A percentile compares a stretch with the other conserved stretches of the same genome.
Conservation (phyloP, 768 basidiomycete genomes). For the Clavaria fumosa region DNA sequence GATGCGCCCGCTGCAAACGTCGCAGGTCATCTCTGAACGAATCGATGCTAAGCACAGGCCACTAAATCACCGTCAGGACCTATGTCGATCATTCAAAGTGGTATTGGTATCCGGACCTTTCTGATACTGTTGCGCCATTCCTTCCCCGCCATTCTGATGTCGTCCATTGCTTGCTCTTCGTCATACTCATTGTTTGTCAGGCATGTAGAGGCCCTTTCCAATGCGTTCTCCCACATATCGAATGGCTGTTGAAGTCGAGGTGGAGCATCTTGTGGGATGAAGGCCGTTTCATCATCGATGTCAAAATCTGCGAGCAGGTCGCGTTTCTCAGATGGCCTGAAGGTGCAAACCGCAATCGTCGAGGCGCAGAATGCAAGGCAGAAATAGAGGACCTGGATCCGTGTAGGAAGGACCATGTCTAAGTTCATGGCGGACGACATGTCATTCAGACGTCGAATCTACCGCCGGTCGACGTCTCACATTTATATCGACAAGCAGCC, state of each 20-base stretch:
- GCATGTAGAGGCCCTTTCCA: slow-evolving; percentile 34
- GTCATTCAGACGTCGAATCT: slow-evolving; percentile 7
- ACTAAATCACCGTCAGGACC: slow-evolving; percentile 27
- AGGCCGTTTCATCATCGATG: slow-evolving; percentile 54
- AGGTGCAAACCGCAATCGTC: slow-evolving; percentile 18
- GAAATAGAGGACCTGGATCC: slow-evolving; percentile 33
- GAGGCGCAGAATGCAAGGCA: slow-evolving; percentile 32
- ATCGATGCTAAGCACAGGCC: slow-evolving; percentile 50
- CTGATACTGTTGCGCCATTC: too few relatives aligned
- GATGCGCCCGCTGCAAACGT: slow-evolving; percentile 68
- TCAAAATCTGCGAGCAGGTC: slow-evolving; percentile 33
- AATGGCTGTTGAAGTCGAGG: slow-evolving; percentile 38
- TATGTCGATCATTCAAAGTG: slow-evolving; percentile 4
- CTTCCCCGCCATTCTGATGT: slow-evolving; percentile 44
- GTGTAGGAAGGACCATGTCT: slow-evolving; percentile 35
- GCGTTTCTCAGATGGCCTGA: slow-evolving; percentile 19
- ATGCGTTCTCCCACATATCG: slow-evolving; percentile 56
- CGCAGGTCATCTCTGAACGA: slow-evolving; percentile 39
- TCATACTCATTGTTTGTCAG: slow-evolving; percentile 45
- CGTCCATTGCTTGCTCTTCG: slow-evolving; percentile 27
- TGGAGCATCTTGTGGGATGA: slow-evolving; percentile 60
- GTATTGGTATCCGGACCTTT: neutral
- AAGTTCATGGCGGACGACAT: slow-evolving; percentile 22
- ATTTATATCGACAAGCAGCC: too few relatives aligned
- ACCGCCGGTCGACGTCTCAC: too few relatives aligned